These are phyloP conservation scores for Solanum hybrid DNA, from an alignment of 305 asterid genomes.

Conservation along the genomic window DNA sequence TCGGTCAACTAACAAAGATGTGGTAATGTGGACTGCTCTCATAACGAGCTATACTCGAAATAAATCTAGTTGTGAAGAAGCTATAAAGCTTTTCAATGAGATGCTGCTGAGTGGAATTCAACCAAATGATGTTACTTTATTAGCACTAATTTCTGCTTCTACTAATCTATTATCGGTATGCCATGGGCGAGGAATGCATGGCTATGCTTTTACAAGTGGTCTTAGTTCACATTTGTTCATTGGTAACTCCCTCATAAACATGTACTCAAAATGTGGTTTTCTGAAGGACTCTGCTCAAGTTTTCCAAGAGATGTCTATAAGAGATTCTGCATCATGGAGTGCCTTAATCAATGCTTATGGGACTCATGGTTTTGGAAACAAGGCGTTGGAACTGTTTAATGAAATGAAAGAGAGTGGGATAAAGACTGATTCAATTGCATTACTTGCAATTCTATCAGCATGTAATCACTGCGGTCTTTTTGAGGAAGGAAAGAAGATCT, in stretches of 20 bases:
- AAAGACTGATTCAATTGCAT: slow-evolving; percentile 32
- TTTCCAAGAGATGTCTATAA: slow-evolving; percentile 34
- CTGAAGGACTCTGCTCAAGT: slow-evolving; percentile 36
- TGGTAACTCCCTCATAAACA: slow-evolving; percentile 50
- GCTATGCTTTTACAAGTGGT: slow-evolving; percentile 40
- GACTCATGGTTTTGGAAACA: slow-evolving; percentile 40
- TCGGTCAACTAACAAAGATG: slow-evolving; percentile 33
- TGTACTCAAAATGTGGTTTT: slow-evolving; percentile 69
- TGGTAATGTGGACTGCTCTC: slow-evolving; percentile 67
- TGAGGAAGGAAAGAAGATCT: slow-evolving; percentile 39
- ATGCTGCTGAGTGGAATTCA: slow-evolving; percentile 44
- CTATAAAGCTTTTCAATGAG: slow-evolving; percentile 36
- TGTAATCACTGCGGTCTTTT: slow-evolving; percentile 58
- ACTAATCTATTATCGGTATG: slow-evolving; percentile 27
- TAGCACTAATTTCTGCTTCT: slow-evolving; percentile 51
- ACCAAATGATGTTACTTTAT: slow-evolving; percentile 48
- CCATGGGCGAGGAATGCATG: slow-evolving; percentile 37
- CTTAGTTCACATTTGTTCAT: slow-evolving; percentile 25
- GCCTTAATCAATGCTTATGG: slow-evolving; percentile 49
- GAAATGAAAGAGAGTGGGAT: slow-evolving; percentile 42
- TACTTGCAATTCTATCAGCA: slow-evolving; percentile 46
- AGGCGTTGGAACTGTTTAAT: slow-evolving; percentile 38
- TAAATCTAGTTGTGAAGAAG: slow-evolving; percentile 32
- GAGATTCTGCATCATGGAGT: slow-evolving; percentile 62
- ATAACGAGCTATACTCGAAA: slow-evolving; percentile 42